These are phyloP conservation scores for Fragilaria radians DNA, from an alignment of 108 stramenopile genomes.

Conservation along the genomic window DNA sequence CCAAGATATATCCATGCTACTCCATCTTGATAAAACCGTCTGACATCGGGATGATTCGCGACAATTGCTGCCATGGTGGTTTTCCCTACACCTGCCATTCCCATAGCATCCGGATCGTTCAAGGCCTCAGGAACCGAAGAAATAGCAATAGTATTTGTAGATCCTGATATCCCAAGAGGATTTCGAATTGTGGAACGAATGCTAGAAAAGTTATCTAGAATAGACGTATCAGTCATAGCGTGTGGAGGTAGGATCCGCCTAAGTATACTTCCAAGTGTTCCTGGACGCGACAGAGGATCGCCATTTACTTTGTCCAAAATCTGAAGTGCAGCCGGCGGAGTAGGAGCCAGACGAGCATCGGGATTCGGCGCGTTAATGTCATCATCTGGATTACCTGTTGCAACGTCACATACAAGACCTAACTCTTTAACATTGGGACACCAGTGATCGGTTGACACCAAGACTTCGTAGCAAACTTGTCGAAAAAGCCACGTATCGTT, in stretches of 20 bases:
- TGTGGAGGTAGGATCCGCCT: slow-evolving; percentile 43
- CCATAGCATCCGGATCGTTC: slow-evolving; percentile 15
- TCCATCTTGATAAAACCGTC: slow-evolving; percentile 49
- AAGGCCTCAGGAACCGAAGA: slow-evolving; percentile 35
- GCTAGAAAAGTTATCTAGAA: slow-evolving; percentile 30
- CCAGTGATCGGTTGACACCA: slow-evolving; percentile 54
- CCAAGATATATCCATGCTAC: slow-evolving; percentile 63
- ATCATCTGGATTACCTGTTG: neutral
- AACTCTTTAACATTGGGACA: slow-evolving; percentile 50
- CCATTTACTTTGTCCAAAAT: slow-evolving; percentile 51
- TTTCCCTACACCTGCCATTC: slow-evolving; percentile 62
- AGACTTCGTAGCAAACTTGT: slow-evolving; percentile 51
- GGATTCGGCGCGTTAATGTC: neutral
- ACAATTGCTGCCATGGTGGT: slow-evolving; percentile 71
- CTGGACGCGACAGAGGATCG: slow-evolving; percentile 28
- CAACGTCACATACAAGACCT: slow-evolving; percentile 25
- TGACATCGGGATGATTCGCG: slow-evolving; percentile 48
- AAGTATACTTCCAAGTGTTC: slow-evolving; percentile 35
- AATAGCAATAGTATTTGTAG: slow-evolving; percentile 40
- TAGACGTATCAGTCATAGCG: slow-evolving; percentile 27
- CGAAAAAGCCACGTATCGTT: slow-evolving; percentile 34
- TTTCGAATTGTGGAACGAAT: slow-evolving; percentile 30
- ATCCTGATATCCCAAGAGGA: slow-evolving; percentile 27
- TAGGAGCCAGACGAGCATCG: slow-evolving; percentile 11
- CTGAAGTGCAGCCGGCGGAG: slow-evolving; percentile 40